Evolutionary conservation across 179 eudicot species (phyloP), one percentile per base, ranked within the genome.

Genomic region (Pouteria campechiana): DNA sequence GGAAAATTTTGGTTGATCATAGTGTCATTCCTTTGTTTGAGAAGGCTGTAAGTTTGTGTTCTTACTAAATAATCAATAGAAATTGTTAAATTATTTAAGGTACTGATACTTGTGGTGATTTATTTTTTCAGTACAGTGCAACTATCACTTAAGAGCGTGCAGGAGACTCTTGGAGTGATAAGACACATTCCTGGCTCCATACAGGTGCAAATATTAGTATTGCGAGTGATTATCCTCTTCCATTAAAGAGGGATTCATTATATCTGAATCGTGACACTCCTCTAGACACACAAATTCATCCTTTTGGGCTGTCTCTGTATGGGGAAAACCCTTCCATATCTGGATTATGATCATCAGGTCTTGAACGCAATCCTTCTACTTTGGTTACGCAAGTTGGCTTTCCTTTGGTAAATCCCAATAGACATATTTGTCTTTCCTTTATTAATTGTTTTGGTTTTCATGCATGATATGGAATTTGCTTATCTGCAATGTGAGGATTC

Each of bases 371-470:
- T 50, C 61, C 72, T 37, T 80, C 78, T 32, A 79, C 94, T 55
- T 41, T 83, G 60, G 65, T 87, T 14, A 87, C 89, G 46, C 93
- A 83, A 90, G 96, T 87, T 50, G 23, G 64, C n/a, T n/a, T n/a
- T n/a, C n/a, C n/a, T n/a, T n/a, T n/a, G n/a, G n/a, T n/a, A n/a
- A n/a, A n/a, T n/a, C n/a, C n/a, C n/a, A n/a, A n/a, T n/a, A n/a
- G n/a, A n/a, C n/a, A n/a, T n/a, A n/a, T n/a, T n/a, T n/a, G n/a
- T n/a, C n/a, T n/a, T n/a, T n/a, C n/a, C n/a, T n/a, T n/a, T n/a
- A n/a, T n/a, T n/a, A n/a, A n/a, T n/a, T n/a, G n/a, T n/a, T n/a
- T n/a, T n/a, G n/a, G n/a, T n/a, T n/a, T n/a, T n/a, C n/a, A n/a
- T n/a, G n/a, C n/a, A n/a, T n/a, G n/a, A n/a, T n/a, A n/a, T n/a